Base-by-base conservation (phyloP, 495 filamentous ascomycete genomes). In the Lepraria neglecta region DNA sequence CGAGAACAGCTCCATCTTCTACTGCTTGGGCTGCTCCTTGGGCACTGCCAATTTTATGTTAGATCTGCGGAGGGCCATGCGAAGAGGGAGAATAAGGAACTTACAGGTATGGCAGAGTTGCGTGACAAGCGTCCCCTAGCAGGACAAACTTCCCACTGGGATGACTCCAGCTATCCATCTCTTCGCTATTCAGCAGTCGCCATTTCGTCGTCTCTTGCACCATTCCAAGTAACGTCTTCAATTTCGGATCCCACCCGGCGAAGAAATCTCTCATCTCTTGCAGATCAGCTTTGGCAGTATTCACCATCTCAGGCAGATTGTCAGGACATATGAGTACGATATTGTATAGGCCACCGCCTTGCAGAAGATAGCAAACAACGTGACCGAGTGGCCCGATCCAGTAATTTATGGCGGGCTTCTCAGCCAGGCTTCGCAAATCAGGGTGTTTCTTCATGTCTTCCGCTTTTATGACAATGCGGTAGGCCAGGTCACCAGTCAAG, bases 121-220 rank as follows among this genome's bases (percentile, higher is more conserved):
- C 84, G 64, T 89, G 86, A 53, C 84, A 85, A 6, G 86, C 81
- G 67, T 88, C 86, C 27, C 86, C 86, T 24, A 89, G 75, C 46
- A 89, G 68, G 9, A 80, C 84, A 54, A 88, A 81, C 30, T 74
- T 76, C 10, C 75, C 78, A 21, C 73, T 70, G 2, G 76, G 67
- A 52, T 80, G 78, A 10, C 73, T 73, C 82, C 81, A 84, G 30
- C 59, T 71, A 6, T 76, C 67, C 31, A 83, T 65, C 27, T 75
- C 67, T 44, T 62, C 59, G 17, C 67, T 69, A n/a, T 59, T 65
- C 31, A 54, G 50, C 28, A 68, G 33, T 46, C 77, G 74, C 82
- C 82, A 85, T 66, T 84, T 84, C 62, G 76, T 75, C 11, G 84
- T 77, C 55, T 75, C 74, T 65, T 77, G 70, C 42, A 79, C 79